Conservation (phyloP, 495 filamentous ascomycete genomes). For the Aspergillus cristatus region DNA sequence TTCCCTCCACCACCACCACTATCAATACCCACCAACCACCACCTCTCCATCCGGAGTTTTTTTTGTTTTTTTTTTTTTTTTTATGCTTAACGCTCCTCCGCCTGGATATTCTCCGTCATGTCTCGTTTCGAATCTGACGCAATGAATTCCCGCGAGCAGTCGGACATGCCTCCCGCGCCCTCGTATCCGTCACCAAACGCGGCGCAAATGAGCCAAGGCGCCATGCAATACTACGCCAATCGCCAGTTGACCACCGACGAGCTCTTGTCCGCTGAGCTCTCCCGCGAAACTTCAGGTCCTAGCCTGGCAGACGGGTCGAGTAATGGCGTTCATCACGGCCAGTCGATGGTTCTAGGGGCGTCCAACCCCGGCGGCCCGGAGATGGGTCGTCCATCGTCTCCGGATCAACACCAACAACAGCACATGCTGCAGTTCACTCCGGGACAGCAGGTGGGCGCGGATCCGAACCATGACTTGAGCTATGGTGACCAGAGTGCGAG, state of each 20-base stretch:
- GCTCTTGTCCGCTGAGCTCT: slow-evolving; percentile 36
- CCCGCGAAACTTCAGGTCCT: slow-evolving; percentile 34
- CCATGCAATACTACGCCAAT: slow-evolving; percentile 37
- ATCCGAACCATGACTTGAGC: slow-evolving; percentile 40
- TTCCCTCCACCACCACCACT: slow-evolving; percentile 8
- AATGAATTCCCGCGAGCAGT: slow-evolving; percentile 41
- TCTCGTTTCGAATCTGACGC: slow-evolving; percentile 7
- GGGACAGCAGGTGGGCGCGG: slow-evolving; percentile 41
- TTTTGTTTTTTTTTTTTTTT: no score
- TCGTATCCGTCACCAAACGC: slow-evolving; percentile 42
- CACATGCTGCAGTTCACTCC: slow-evolving; percentile 40
- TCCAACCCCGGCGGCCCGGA: slow-evolving; percentile 27
- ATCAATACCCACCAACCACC: no score
- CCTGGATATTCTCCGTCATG: slow-evolving; percentile 6
- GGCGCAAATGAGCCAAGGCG: slow-evolving; percentile 39
- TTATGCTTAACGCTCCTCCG: slow-evolving; percentile 23
- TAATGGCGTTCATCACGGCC: slow-evolving; percentile 33
- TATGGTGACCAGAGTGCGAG: slow-evolving; percentile 58
- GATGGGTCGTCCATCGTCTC: slow-evolving; percentile 29
- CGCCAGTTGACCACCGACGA: slow-evolving; percentile 41
- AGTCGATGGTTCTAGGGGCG: slow-evolving; percentile 35
- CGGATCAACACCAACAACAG: slow-evolving; percentile 39
- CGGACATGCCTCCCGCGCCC: slow-evolving; percentile 39
- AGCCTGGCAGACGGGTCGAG: slow-evolving; percentile 33
- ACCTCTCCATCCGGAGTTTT: slow-evolving; percentile 14